Evolutionary conservation across 1,139 yeast genomes (phyloP).

Genomic region (Suhomyces yuchorum): DNA sequence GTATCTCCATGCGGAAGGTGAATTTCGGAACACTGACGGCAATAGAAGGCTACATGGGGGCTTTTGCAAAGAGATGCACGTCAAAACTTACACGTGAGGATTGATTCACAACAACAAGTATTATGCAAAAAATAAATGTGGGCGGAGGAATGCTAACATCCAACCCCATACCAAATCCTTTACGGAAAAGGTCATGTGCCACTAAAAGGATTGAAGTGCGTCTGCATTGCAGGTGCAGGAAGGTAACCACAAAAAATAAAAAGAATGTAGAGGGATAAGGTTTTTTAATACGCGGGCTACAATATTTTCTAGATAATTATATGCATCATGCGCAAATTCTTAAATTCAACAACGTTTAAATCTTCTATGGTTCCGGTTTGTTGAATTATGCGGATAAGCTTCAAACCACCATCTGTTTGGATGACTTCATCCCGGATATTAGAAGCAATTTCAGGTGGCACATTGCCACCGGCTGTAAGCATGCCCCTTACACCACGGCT

Average conservation of each 20-base stretch:
- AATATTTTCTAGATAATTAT: constrained; percentile 2
- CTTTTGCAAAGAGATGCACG: background rate
- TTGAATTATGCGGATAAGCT: background rate
- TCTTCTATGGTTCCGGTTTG: background rate
- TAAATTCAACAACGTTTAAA: constrained; percentile 5
- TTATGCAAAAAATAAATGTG: background rate
- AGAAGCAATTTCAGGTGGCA: background rate
- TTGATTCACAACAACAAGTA: background rate
- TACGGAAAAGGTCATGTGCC: background rate
- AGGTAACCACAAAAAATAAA: background rate
- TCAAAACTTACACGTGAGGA: background rate
- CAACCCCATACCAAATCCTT: background rate
- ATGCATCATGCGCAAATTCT: constrained; percentile 13
- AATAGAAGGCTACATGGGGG: background rate
- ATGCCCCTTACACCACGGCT: background rate
- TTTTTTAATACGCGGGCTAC: background rate
- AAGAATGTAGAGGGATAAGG: background rate
- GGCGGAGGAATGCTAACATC: background rate
- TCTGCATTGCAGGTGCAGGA: background rate
- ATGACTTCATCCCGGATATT: background rate
- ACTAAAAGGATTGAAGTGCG: background rate
- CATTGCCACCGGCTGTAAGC: background rate
- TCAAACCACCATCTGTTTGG: background rate
- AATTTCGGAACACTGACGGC: background rate
- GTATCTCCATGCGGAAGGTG: background rate